These are phyloP conservation scores for Luffa acutangula DNA, from an alignment of 306 rosid species.

Conservation along the genomic window DNA sequence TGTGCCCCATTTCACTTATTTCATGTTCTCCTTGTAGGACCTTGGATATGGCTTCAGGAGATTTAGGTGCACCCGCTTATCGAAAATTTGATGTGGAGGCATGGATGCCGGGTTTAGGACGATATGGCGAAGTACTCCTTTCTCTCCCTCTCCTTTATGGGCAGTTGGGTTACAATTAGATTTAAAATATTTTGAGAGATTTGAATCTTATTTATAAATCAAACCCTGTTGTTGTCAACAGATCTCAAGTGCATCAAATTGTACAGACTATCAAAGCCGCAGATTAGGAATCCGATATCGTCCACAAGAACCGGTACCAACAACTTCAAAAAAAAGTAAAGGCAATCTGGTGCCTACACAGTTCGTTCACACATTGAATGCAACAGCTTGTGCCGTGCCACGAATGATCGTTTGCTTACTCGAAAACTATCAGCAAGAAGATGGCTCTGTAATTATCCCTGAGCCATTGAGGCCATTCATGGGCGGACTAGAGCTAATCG, in stretches of 20 bases:
- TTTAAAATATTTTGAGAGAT: background rate
- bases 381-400: constrained; percentile 92
- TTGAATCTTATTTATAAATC: background rate
- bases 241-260: constrained; percentile 91
- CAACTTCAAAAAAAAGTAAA: constrained; percentile 45
- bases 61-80: constrained; percentile 94
- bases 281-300: constrained; percentile 75
- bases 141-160: background rate
- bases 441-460: constrained; percentile 64
- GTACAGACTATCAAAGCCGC: constrained; percentile 87
- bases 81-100: constrained; percentile 92
- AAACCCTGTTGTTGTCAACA: constrained; percentile 18
- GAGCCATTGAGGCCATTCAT: constrained; percentile 76
- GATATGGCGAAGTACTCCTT: constrained; percentile 78
- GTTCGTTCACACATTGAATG: constrained; percentile 85
- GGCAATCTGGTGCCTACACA: constrained; percentile 56
- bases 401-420: constrained; percentile 80
- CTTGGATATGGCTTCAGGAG: constrained; percentile 87
- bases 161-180: background rate
- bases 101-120: constrained; percentile 92
- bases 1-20: background rate
- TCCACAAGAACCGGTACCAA: constrained; percentile 39
- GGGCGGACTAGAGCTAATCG: constrained; percentile 53
- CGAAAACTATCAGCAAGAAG: constrained; percentile 84
- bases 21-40: constrained; percentile 40